Evolutionary conservation across 768 basidiomycete genomes (phyloP).

Genomic region (Lanmaoa pseudosensibilis): DNA sequence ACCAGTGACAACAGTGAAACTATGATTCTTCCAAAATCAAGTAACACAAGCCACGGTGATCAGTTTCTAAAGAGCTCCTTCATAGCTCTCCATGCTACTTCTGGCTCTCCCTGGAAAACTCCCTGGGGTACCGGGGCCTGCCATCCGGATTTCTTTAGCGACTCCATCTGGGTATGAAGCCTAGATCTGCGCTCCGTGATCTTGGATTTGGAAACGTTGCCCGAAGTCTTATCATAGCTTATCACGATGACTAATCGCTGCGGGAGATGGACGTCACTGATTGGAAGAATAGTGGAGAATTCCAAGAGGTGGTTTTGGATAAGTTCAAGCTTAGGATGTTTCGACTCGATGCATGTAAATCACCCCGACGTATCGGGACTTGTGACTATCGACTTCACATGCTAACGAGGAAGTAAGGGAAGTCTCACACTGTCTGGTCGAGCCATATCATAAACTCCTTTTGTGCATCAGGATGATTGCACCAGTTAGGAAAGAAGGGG

Average conservation of each 20-base stretch:
- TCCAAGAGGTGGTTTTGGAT: conserved; percentile 7
- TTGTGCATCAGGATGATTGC: conserved; percentile 1
- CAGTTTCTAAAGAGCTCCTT: conserved; percentile 7
- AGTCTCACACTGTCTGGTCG: neutral
- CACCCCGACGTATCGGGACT: conserved; percentile 7
- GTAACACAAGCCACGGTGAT: neutral
- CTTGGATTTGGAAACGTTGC: neutral
- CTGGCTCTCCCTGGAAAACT: conserved; percentile 11
- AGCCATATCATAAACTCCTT: conserved; percentile 8
- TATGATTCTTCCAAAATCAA: neutral
- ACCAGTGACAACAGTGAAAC: neutral
- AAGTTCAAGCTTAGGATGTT: conserved; percentile 11
- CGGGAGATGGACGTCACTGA: neutral
- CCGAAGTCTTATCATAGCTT: conserved; percentile 14
- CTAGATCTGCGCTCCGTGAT: neutral
- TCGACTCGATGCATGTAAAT: conserved; percentile 23
- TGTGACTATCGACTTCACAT: neutral
- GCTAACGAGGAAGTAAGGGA: neutral
- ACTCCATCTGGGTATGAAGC: neutral
- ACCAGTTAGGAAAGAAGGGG: conserved; percentile 23
- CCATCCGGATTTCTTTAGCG: neutral
- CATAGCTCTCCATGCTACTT: conserved; percentile 14
- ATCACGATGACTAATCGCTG: conserved; percentile 8
- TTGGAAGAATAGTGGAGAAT: neutral
- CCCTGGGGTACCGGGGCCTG: conserved; percentile 1